phyloP scores from a whole-genome alignment of 2,329 filamentous ascomycete genomes.

The Paraphoma chrysanthemicola region DNA sequence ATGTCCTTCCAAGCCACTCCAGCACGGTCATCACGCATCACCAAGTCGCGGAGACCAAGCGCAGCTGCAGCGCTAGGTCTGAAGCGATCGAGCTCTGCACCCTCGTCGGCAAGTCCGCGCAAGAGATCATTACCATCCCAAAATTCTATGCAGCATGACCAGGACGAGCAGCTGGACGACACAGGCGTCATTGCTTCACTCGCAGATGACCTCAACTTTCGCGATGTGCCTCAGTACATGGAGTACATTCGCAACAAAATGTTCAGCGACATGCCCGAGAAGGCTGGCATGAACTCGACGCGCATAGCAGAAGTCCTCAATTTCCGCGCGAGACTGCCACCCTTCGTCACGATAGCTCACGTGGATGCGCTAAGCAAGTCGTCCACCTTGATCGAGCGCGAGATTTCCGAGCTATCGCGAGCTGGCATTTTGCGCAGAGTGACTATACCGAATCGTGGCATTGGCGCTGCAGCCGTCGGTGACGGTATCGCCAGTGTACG shows the following conservation, averaged over 20 bases:
- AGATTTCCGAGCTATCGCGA: constrained; percentile 67
- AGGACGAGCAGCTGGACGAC: constrained; percentile 63
- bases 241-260: constrained; percentile 66
- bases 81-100: constrained; percentile 44
- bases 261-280: constrained; percentile 69
- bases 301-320: constrained; percentile 70
- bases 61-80: constrained; percentile 34
- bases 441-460: constrained; percentile 66
- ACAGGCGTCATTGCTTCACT: constrained; percentile 64
- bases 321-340: constrained; percentile 65
- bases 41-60: constrained; percentile 30
- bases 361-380: constrained; percentile 68
- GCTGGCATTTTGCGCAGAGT: constrained; percentile 67
- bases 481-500: constrained; percentile 68
- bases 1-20: constrained; percentile 41
- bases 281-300: constrained; percentile 68
- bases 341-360: constrained; percentile 70
- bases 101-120: constrained; percentile 45
- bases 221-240: constrained; percentile 70
- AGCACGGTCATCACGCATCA: constrained; percentile 41
- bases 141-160: constrained; percentile 33
- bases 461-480: constrained; percentile 64
- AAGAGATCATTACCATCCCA: constrained; percentile 40
- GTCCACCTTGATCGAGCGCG: constrained; percentile 71
- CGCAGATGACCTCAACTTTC: constrained; percentile 62